Percentiles rank a stretch among this genome's conserved stretches.
Evolutionary conservation across 1,139 yeast genomes (phyloP).

Genomic region (Blastobotrys proliferans): DNA sequence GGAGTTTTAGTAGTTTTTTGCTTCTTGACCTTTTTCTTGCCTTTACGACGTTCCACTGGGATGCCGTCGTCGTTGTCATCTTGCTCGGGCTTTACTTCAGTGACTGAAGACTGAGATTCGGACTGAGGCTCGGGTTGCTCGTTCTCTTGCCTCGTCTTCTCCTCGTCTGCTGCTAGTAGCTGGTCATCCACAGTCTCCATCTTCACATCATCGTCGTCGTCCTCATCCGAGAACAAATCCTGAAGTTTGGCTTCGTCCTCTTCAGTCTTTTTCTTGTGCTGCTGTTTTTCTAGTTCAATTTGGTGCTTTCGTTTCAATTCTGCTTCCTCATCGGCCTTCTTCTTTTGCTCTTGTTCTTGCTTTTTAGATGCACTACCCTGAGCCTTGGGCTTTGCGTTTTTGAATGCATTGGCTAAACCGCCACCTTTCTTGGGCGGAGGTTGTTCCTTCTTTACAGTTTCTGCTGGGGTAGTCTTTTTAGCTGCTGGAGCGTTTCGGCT

Average conservation of each 20-base stretch:
- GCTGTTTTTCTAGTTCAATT: conserved; percentile 20
- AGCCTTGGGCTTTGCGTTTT: conserved; percentile 7
- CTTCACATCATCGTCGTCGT: conserved; percentile 16
- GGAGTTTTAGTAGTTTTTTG: conserved; percentile 9
- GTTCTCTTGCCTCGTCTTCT: not conserved
- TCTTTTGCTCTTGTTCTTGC: conserved; percentile 9
- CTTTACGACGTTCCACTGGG: conserved; percentile 1
- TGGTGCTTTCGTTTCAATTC: conserved; percentile 15
- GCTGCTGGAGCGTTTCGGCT: not conserved
- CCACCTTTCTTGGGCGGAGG: not conserved
- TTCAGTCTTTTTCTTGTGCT: conserved; percentile 18
- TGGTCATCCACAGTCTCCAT: conserved; percentile 12
- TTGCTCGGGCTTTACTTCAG: conserved; percentile 10
- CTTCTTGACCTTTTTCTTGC: conserved; percentile 8
- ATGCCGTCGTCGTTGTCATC: conserved; percentile 20
- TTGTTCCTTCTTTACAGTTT: not conserved
- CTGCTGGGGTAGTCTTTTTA: not conserved
- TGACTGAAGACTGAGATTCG: conserved; percentile 7
- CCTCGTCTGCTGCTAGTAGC: conserved; percentile 7
- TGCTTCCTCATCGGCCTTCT: conserved; percentile 14
- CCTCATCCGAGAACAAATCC: conserved; percentile 12
- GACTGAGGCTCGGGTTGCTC: not conserved
- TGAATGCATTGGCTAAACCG: conserved; percentile 8
- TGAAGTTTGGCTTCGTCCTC: conserved; percentile 8
- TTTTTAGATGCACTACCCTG: conserved; percentile 8